These are phyloP conservation scores for Phaeosphaeriaceae sp. DNA, from an alignment of 2,329 filamentous ascomycete species.

Conservation along the genomic window DNA sequence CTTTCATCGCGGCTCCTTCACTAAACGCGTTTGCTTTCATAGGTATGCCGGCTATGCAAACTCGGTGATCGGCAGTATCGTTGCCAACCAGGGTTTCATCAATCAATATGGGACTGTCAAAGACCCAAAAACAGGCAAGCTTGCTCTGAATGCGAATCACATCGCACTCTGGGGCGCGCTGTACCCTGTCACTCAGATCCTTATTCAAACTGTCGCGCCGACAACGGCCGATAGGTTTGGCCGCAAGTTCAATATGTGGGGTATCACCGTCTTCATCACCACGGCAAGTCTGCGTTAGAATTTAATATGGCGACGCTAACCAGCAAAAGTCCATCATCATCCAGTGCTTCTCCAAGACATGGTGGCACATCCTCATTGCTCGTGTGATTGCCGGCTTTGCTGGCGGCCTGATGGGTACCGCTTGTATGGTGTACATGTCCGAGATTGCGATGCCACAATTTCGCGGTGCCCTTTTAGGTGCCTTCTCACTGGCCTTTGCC, in stretches of 20 bases:
- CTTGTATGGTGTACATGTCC: conserved; percentile 15
- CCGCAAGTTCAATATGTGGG: conserved; percentile 14
- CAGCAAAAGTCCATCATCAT: conserved; percentile 7
- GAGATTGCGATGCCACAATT: conserved; percentile 13
- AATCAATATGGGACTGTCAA: conserved; percentile 11
- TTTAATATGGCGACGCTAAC: background rate
- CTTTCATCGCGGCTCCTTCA: background rate
- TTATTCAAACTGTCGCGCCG: conserved; percentile 5
- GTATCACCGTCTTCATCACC: conserved; percentile 9
- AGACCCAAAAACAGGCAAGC: conserved; percentile 7
- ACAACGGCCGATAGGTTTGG: conserved; percentile 10
- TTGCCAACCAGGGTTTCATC: conserved; percentile 11
- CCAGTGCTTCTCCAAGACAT: conserved; percentile 13
- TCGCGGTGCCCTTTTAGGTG: conserved; percentile 7
- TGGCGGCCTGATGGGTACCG: conserved; percentile 8
- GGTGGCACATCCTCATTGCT: conserved; percentile 10
- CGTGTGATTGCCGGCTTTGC: conserved; percentile 8
- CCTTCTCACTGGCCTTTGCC: conserved; percentile 12
- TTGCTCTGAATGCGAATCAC: conserved; percentile 7
- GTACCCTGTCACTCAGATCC: conserved; percentile 6
- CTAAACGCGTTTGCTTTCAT: background rate
- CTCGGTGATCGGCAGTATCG: conserved; percentile 12
- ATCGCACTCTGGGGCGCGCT: conserved; percentile 11
- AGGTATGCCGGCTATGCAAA: conserved; percentile 13
- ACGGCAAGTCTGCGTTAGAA: background rate